These are phyloP conservation scores for Solanum chmielewskii DNA, from an alignment of 257 asterid genomes.

Conservation along the genomic window DNA sequence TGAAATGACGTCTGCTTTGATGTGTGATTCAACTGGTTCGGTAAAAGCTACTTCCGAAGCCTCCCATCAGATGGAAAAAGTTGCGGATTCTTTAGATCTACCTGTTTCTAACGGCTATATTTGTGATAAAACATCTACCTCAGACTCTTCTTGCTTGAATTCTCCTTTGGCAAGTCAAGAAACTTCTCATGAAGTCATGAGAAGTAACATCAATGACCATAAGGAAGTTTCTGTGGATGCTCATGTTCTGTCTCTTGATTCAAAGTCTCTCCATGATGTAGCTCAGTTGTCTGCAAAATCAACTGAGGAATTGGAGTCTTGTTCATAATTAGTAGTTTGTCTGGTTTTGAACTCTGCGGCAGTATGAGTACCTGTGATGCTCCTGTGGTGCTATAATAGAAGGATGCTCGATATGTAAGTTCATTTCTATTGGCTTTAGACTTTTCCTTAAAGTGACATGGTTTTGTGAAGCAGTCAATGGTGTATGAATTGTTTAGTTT, in stretches of 20 bases:
- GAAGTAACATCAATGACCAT: background rate
- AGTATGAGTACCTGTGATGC: background rate
- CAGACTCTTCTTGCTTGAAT: background rate
- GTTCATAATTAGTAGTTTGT: background rate
- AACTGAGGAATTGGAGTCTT: background rate
- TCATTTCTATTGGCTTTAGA: background rate
- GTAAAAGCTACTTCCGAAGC: background rate
- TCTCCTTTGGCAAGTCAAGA: background rate
- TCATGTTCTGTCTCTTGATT: background rate
- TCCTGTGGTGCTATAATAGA: background rate
- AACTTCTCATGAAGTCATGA: background rate
- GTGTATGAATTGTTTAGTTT: background rate
- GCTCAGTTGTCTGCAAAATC: background rate
- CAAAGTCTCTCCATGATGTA: background rate
- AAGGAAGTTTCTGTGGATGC: background rate
- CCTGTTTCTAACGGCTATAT: background rate
- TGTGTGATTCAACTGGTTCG: background rate
- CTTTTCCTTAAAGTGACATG: background rate
- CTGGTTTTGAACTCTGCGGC: background rate
- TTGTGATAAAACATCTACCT: background rate
- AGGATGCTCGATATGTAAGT: background rate
- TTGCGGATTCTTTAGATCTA: background rate
- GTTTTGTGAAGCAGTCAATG: background rate
- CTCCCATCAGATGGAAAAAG: background rate
- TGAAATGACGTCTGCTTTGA: background rate